Evolutionary conservation across 164 flowering plant species (phyloP), one percentile per base, ranked within the genome.

Genomic region (Nelumbo lutea): DNA sequence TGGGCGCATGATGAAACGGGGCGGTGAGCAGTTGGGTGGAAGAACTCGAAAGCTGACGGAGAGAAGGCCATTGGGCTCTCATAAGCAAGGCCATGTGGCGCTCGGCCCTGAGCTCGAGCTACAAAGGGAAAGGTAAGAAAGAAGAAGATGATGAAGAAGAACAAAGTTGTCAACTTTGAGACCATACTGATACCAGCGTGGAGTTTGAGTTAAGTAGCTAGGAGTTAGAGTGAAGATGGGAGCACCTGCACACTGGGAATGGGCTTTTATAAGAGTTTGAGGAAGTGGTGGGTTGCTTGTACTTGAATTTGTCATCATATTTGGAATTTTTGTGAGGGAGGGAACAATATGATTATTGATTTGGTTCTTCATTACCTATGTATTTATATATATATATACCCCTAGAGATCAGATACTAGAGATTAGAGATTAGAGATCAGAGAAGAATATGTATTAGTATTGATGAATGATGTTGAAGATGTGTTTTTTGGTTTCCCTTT

Each of bases 31-130:
- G 79, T 73, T 0, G 96, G 91, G 68, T 93, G 88, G 83, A 93
- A 93, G 78, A 90, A 90, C 0, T 84, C 87, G 27, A 72, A 74
- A 59, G 96, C 91, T 7, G 85, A 74, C 8, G 96, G 98, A 0
- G 98, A 78, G 61, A 93, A 76, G 0, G 87, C 82, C 48, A 79
- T 43, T 1, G 96, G 93, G 68, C 56, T 83, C 75, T 84, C 88
- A n/a, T 85, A 69, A 9, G 68, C 77, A 6, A 87, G 81, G 42
- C 96, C 95, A 72, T 89, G 96, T 14, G 89, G 87, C 8, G 87
- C 79, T 80, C 84, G 72, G 0, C 73, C 81, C 70, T 84, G 83
- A 41, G 85, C 83, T 61, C 69, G 65, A 15, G 81, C 71, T 8
- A 71, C 42, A 70, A 68, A 71, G 61, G 84, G 73, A 44, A 81